Conservation (phyloP, 129 eudicot species). For the Mikania micrantha region DNA sequence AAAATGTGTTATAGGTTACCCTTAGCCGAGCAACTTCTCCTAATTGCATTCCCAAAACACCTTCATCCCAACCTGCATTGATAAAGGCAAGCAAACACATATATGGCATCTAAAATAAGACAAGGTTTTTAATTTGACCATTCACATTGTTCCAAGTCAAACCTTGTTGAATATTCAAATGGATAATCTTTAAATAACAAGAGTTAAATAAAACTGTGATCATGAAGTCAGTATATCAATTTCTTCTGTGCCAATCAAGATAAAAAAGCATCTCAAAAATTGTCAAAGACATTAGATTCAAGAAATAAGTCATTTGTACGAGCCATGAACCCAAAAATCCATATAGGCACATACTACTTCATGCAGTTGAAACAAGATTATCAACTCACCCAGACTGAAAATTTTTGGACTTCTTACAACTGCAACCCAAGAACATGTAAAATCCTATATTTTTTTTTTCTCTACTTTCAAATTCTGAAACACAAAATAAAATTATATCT, state of each 20-base stretch:
- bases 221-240: neutral
- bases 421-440: neutral
- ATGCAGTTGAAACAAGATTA: neutral
- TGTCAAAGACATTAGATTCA: neutral
- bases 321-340: neutral
- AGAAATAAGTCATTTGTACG: too few species aligned
- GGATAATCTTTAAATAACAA: neutral
- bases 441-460: too few species aligned
- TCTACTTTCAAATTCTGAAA: too few species aligned
- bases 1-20: slow-evolving; percentile 30
- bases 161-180: neutral
- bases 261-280: too few species aligned
- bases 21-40: slow-evolving; percentile 91
- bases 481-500: too few species aligned
- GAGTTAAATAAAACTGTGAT: neutral
- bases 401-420: too few species aligned
- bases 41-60: slow-evolving; percentile 92
- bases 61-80: slow-evolving; percentile 95
- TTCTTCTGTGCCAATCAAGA: neutral
- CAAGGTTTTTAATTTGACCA: neutral
- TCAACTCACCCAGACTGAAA: neutral
- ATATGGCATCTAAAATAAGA: neutral
- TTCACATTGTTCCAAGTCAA: neutral
- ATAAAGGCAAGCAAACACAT: neutral
- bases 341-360: neutral